Base-by-base conservation (phyloP, 2,329 filamentous ascomycete genomes). In the Exophiala phaeomuriformis region DNA sequence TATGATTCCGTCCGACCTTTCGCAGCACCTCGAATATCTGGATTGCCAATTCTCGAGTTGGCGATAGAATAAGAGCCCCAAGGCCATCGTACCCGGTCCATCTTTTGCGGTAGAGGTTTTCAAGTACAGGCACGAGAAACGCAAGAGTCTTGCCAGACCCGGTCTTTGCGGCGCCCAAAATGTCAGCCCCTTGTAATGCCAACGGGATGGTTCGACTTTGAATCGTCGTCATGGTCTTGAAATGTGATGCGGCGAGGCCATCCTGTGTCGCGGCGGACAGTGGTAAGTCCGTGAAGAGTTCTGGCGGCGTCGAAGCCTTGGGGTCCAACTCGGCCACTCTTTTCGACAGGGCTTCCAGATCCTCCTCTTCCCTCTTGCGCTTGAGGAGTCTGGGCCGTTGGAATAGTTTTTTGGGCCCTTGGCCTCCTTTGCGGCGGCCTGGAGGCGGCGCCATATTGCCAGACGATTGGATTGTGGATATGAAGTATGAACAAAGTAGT, bases 11-110 rank as follows among this genome's bases (percentile, higher is more conserved):
- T 42, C 93, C 93, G 53, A 98, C 82, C 69, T 95, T 95, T 57
- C 88, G 80, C 64, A 98, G 72, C 0, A 97, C 91, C 53, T 96
- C 87, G 66, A 97, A 98, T 57, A 95, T 98, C 70, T 98, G 93
- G 37, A 94, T 93, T 0, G 93, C 91, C 51, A 98, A 77, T 72
- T 98, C 93, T 66, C 93, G 85, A 5, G 93, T 98, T 0, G 93
- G 93, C 0, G 90, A 91, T 50, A 98, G 84, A 61, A 98, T 88
- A 59, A 98, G 79, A 3, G 93, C 93, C 5, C 91, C 91, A 31
- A 98, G 76, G 0, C 93, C 93, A 71, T 98, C 93, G 63, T 84
- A 79, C 64, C 95, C 88, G 10, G 93, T 87, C 84, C 90, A 96
- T 77, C 85, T 87, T 52, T 84, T 82, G 48, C 90, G 84, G 69